phyloP scores from a whole-genome alignment of 108 stramenopile species.

The Nannochloropsis salina region DNA sequence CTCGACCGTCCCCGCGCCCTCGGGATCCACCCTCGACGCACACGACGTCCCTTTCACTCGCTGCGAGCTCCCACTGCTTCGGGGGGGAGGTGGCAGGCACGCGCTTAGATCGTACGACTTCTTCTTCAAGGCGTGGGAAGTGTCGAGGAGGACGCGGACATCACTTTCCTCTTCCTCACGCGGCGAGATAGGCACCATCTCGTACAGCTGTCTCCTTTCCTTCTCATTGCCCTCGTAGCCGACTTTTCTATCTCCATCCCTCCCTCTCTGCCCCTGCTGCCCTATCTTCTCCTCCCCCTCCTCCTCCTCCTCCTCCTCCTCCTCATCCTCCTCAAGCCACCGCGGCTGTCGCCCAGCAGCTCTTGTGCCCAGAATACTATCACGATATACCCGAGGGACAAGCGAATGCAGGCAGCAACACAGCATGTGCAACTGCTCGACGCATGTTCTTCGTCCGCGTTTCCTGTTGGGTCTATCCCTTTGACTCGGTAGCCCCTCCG shows the following conservation, averaged over 20 bases:
- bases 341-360: not conserved
- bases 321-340: not conserved
- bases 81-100: too few relatives aligned
- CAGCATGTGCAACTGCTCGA: not conserved
- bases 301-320: not conserved
- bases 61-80: too few relatives aligned
- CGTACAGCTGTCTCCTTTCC: not conserved
- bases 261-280: too few relatives aligned
- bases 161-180: not conserved
- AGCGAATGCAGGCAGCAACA: constrained; percentile 1
- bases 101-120: too few relatives aligned
- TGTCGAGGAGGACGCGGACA: not conserved
- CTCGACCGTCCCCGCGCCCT: too few relatives aligned
- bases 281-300: not conserved
- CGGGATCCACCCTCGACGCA: too few relatives aligned
- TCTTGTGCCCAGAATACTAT: not conserved
- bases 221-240: too few relatives aligned
- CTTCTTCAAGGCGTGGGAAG: not conserved
- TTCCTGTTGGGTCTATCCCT: constrained; percentile 45
- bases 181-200: constrained; percentile 15
- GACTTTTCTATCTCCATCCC: too few relatives aligned
- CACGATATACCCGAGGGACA: not conserved
- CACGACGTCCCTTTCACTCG: too few relatives aligned
- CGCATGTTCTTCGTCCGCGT: constrained; percentile 58
- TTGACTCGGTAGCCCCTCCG: not conserved